These are phyloP conservation scores for Paramarasmius palmivorus DNA, from an alignment of 1,284 basidiomycete species.

Conservation along the genomic window DNA sequence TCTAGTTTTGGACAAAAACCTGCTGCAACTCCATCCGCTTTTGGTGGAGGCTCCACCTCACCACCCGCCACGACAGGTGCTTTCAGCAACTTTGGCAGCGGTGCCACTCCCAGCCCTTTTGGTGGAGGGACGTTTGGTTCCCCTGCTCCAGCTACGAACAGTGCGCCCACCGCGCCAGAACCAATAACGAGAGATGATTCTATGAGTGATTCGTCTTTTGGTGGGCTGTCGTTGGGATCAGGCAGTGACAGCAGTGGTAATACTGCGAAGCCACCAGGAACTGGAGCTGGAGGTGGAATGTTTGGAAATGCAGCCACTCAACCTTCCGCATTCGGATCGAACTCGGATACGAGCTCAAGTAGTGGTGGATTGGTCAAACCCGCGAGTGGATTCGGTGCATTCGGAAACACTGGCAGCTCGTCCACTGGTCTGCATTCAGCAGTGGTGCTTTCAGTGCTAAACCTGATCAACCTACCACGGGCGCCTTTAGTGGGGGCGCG, in stretches of 20 bases:
- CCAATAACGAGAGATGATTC: conserved; percentile 31
- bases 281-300: conserved; percentile 9
- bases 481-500: conserved; percentile 9
- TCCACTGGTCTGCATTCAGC: conserved; percentile 4
- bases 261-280: conserved; percentile 9
- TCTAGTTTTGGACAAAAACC: conserved; percentile 22
- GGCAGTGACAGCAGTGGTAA: conserved; percentile 18
- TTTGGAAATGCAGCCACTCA: conserved; percentile 16
- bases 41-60: conserved; percentile 6
- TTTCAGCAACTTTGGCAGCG: conserved; percentile 20
- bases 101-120: conserved; percentile 24
- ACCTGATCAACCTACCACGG: background rate
- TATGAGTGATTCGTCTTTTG: conserved; percentile 39
- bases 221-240: conserved; percentile 35
- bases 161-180: conserved; percentile 15
- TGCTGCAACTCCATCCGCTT: conserved; percentile 8
- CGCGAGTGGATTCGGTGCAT: conserved; percentile 30
- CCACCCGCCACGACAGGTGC: conserved; percentile 16
- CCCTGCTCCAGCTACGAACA: conserved; percentile 1
- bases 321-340: conserved; percentile 1
- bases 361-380: conserved; percentile 19
- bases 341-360: conserved; percentile 4
- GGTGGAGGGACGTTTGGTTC: conserved; percentile 27
- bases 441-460: conserved; percentile 14
- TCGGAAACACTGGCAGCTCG: conserved; percentile 21